Conservation (phyloP, 805 yeast genomes). For the Yarrowia sp. region DNA sequence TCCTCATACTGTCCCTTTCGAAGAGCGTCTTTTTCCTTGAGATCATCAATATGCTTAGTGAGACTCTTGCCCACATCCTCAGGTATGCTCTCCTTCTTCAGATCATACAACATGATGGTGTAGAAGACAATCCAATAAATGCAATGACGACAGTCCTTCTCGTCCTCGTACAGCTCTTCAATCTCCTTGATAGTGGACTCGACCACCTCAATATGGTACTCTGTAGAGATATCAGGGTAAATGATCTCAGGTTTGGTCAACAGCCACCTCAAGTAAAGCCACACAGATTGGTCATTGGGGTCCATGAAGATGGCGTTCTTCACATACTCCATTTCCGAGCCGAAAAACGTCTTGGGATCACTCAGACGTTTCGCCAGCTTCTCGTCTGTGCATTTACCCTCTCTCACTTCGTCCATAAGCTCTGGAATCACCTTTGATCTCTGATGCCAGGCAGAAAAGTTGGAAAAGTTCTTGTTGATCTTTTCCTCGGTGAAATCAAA, state of each 20-base stretch:
- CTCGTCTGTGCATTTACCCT: slow-evolving; percentile 43
- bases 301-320: slow-evolving; percentile 90
- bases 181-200: slow-evolving; percentile 57
- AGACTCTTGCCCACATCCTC: slow-evolving; percentile 48
- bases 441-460: slow-evolving; percentile 96
- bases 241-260: slow-evolving; percentile 50
- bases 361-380: slow-evolving; percentile 42
- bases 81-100: slow-evolving; percentile 38
- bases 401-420: slow-evolving; percentile 51
- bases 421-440: slow-evolving; percentile 71
- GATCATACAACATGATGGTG: slow-evolving; percentile 43
- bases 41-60: slow-evolving; percentile 48
- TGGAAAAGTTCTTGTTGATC: slow-evolving; percentile 84
- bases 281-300: slow-evolving; percentile 91
- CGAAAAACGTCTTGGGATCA: slow-evolving; percentile 53
- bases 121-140: slow-evolving; percentile 63
- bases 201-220: slow-evolving; percentile 54
- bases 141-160: slow-evolving; percentile 78
- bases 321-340: slow-evolving; percentile 68
- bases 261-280: slow-evolving; percentile 90
- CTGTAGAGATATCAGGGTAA: slow-evolving; percentile 46
- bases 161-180: slow-evolving; percentile 72
- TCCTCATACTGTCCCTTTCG: slow-evolving; percentile 45
- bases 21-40: slow-evolving; percentile 46
- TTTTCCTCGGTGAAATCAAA: slow-evolving; percentile 77